Evolutionary conservation across 306 rosid species (phyloP).

Genomic region (Senna siamea): DNA sequence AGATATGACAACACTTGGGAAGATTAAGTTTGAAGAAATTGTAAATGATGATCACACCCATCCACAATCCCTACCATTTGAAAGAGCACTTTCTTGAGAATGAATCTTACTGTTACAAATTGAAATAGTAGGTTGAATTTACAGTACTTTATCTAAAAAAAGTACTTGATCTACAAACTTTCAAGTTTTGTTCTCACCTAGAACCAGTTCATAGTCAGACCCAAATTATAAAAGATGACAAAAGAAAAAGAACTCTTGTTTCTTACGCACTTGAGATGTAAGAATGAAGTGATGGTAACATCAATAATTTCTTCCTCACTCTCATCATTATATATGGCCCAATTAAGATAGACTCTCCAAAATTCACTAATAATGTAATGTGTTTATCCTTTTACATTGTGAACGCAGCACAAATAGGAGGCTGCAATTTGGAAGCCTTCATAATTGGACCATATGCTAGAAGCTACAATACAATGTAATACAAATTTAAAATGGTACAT

Average conservation of each 20-base stretch:
- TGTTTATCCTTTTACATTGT: not conserved
- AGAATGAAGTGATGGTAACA: not conserved
- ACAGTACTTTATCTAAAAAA: too few relatives aligned
- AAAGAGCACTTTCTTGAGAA: too few relatives aligned
- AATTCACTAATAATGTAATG: not conserved
- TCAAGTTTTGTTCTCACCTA: too few relatives aligned
- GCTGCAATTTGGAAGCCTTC: constrained; percentile 2
- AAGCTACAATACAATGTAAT: not conserved
- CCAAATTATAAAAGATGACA: too few relatives aligned
- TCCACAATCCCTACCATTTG: too few relatives aligned
- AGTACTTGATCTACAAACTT: not conserved
- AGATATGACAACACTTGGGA: not conserved
- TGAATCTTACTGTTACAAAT: too few relatives aligned
- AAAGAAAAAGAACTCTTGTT: not conserved
- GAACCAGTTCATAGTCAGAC: too few relatives aligned
- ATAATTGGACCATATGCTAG: not conserved
- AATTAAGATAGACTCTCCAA: not conserved
- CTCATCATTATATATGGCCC: not conserved
- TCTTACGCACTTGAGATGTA: not conserved
- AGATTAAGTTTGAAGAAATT: too few relatives aligned
- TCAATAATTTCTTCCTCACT: not conserved
- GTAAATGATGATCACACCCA: too few relatives aligned
- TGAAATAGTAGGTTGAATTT: too few relatives aligned
- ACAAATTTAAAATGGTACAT: too few relatives aligned
- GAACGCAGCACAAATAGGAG: not conserved